Conservation (phyloP, 2,329 filamentous ascomycete genomes). For the Neonectria ditissima region DNA sequence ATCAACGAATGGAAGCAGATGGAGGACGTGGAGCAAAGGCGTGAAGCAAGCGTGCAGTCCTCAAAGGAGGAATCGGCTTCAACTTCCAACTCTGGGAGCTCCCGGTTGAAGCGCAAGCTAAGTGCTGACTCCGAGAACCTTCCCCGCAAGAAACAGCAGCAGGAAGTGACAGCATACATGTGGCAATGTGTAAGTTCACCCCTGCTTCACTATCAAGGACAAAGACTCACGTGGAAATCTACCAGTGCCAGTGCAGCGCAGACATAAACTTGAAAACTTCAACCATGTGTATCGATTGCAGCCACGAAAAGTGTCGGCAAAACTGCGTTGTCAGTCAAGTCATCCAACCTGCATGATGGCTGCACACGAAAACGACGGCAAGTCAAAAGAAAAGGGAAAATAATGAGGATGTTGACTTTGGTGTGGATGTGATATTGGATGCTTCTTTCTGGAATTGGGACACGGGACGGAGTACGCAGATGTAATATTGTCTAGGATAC, state of each 20-base stretch:
- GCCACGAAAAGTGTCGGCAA: constrained; percentile 12
- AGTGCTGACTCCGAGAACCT: constrained; percentile 10
- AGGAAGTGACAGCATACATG: constrained; percentile 37
- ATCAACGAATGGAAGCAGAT: constrained; percentile 69
- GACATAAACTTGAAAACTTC: constrained; percentile 29
- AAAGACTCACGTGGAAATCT: constrained; percentile 18
- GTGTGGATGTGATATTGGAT: background rate
- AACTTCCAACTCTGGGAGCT: constrained; percentile 15
- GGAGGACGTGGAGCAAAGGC: constrained; percentile 40
- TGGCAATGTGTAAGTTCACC: constrained; percentile 49
- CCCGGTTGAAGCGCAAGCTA: constrained; percentile 21
- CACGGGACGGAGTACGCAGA: constrained; percentile 3
- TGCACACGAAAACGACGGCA: background rate
- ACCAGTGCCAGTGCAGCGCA: constrained; percentile 38
- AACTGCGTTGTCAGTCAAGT: background rate
- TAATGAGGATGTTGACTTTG: background rate
- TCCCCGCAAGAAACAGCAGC: constrained; percentile 24
- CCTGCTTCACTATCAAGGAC: background rate
- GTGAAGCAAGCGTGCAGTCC: constrained; percentile 4
- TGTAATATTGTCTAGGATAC: constrained; percentile 21
- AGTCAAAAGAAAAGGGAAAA: background rate
- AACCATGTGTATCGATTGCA: constrained; percentile 5
- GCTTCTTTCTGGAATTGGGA: background rate
- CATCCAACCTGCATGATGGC: background rate
- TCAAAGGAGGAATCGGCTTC: constrained; percentile 17